Base-by-base conservation (phyloP, 2,329 filamentous ascomycete species). In the Chaetomium sp. region DNA sequence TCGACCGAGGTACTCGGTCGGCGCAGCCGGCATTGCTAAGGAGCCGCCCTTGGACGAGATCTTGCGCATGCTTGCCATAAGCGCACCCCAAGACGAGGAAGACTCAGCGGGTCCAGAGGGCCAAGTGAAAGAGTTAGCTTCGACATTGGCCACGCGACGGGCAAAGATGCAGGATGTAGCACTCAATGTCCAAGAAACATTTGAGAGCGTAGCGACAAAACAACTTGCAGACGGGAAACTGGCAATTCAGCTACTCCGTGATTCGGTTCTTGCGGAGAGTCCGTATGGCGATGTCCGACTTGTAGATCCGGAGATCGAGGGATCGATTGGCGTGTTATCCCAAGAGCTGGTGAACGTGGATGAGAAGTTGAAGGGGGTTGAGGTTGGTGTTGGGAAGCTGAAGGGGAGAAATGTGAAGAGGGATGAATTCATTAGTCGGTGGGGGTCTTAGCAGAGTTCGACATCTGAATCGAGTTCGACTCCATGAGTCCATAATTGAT, bases 211-310 rank as follows among this genome's bases (percentile, higher is more conserved):
- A 0, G 69, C 74, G 0, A 68, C 69, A 1, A 65, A 69, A 0
- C 72, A 77, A 8, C 62, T 84, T 0, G 66, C 72, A 0, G 80
- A 84, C 56, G 72, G 74, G 0, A 71, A 72, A 14, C 65, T 71
- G 3, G 79, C 79, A 0, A 63, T 82, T 1, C 75, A 78, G 59
- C 62, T 79, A 7, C 65, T 82, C 12, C 69, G 73, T 5, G 79
- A 80, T 56, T 79, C 75, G 42, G 67, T 83, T 0, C 67, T 82
- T 1, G 77, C 77, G 0, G 80, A 84, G 61, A 80, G 74, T 35
- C 68, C 73, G 4, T 81, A 74, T 62, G 70, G 71, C 0, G 66
- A 72, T n/a, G 72, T 80, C 4, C 71, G 70, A 43, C 71, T 84
- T 5, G 68, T 76, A 5, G 81, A 84, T 60, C 72, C 76, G 0